Percentiles rank a stretch among this genome's conserved stretches.
Conservation (phyloP, 768 basidiomycete genomes). For the Naganishia randhawae region DNA sequence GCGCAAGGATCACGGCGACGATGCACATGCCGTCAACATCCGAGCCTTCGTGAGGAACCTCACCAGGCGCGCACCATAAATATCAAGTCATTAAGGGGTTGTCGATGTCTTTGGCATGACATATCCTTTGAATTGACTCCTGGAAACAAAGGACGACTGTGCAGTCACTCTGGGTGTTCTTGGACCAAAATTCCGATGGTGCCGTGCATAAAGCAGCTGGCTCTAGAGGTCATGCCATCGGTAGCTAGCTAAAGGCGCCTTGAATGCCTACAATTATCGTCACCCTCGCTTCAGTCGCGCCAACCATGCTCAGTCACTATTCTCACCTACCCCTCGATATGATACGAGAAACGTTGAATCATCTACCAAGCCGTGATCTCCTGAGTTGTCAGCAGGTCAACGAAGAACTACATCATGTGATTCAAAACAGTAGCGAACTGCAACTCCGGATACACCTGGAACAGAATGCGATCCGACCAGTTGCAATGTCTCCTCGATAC, state of each 20-base stretch:
- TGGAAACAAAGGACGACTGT: background rate
- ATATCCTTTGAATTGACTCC: background rate
- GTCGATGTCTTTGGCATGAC: background rate
- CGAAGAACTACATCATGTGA: background rate
- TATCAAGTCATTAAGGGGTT: too few species aligned
- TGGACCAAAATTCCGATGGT: background rate
- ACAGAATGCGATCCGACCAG: background rate
- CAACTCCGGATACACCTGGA: conserved; percentile 12
- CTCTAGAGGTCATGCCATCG: too few species aligned
- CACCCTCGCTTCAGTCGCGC: background rate
- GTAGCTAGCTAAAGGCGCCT: background rate
- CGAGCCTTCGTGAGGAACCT: too few species aligned
- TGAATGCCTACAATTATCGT: background rate
- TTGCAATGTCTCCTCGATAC: background rate
- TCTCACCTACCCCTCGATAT: conserved; percentile 1
- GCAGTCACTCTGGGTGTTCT: background rate
- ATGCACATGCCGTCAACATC: too few species aligned
- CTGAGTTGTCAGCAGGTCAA: conserved; percentile 3
- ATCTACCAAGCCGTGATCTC: background rate
- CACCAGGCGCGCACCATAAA: too few species aligned
- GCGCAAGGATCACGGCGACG: too few species aligned
- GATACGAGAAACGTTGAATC: conserved; percentile 10
- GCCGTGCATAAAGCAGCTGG: background rate
- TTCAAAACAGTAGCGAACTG: background rate
- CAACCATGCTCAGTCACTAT: background rate